Conservation (phyloP, 495 filamentous ascomycete genomes). For the Bathelium albidoporum region DNA sequence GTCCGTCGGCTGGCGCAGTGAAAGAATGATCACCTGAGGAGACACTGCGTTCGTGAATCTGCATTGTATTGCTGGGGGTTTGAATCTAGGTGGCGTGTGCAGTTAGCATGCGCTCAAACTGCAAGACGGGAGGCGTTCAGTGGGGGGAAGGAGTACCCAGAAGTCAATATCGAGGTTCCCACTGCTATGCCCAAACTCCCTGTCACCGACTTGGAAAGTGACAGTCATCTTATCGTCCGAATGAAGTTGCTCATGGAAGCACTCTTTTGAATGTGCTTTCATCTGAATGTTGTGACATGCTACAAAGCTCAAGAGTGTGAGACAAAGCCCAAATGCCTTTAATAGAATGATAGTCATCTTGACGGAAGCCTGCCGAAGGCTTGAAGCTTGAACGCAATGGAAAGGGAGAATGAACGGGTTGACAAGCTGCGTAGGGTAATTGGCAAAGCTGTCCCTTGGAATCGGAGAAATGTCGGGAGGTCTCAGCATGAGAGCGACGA, state of each 20-base stretch:
- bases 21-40: constrained; percentile 92
- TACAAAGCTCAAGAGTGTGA: background rate
- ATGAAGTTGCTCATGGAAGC: constrained; percentile 91
- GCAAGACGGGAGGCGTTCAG: background rate
- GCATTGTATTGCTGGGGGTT: constrained; percentile 62
- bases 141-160: constrained; percentile 56
- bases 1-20: constrained; percentile 71
- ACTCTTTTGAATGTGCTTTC: constrained; percentile 80
- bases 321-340: background rate
- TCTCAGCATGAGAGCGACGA: background rate
- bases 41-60: constrained; percentile 64
- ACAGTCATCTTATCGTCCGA: constrained; percentile 96
- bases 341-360: background rate
- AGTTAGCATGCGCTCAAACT: constrained; percentile 5
- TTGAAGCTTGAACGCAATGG: background rate
- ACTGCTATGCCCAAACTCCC: constrained; percentile 78
- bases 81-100: constrained; percentile 53
- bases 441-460: background rate
- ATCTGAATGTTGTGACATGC: constrained; percentile 81
- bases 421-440: too few species aligned
- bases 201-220: constrained; percentile 93
- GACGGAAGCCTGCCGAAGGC: background rate
- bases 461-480: background rate
- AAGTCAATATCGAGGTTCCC: constrained; percentile 96
- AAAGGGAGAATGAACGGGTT: too few species aligned